Percentiles rank a stretch among this genome's conserved stretches.
Evolutionary conservation across 768 basidiomycete genomes (phyloP).

Genomic region (Boletus barrowsii): DNA sequence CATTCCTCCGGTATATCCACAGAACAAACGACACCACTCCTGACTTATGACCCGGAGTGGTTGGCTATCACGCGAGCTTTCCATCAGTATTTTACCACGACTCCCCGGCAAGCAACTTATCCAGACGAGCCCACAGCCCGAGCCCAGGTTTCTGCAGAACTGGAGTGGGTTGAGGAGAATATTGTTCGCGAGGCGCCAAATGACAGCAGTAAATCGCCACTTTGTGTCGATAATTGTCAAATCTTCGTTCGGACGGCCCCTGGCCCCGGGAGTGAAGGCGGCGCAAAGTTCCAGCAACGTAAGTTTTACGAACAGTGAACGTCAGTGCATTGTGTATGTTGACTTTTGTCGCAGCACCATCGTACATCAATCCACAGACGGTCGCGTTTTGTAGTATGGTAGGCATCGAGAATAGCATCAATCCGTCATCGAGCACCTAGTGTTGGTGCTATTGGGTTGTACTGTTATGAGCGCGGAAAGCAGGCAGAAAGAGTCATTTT

Average conservation of each 20-base stretch:
- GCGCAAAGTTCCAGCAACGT: slow-evolving; percentile 39
- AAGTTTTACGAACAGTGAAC: slow-evolving; percentile 19
- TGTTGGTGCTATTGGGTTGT: background rate
- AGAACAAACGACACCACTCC: slow-evolving; percentile 24
- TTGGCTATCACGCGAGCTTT: slow-evolving; percentile 89
- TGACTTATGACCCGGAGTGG: slow-evolving; percentile 89
- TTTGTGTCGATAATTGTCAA: slow-evolving; percentile 55
- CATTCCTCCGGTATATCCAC: slow-evolving; percentile 9
- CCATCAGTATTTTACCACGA: slow-evolving; percentile 68
- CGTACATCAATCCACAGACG: slow-evolving; percentile 89
- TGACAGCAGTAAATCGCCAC: background rate
- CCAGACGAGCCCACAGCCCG: slow-evolving; percentile 54
- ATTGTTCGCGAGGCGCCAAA: slow-evolving; percentile 30
- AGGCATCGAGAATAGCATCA: slow-evolving; percentile 71
- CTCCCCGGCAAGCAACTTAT: slow-evolving; percentile 48
- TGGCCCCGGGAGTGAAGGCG: slow-evolving; percentile 42
- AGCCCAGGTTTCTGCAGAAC: slow-evolving; percentile 54
- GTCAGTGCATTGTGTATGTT: background rate
- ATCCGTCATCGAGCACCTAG: slow-evolving; percentile 22
- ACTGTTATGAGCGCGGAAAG: too few relatives aligned
- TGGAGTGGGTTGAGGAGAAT: slow-evolving; percentile 66
- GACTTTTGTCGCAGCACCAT: slow-evolving; percentile 47
- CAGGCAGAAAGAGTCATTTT: too few relatives aligned
- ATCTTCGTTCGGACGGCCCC: slow-evolving; percentile 67
- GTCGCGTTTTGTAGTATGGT: slow-evolving; percentile 81